Conservation (phyloP, 257 asterid genomes). For the Solanum phureja region DNA sequence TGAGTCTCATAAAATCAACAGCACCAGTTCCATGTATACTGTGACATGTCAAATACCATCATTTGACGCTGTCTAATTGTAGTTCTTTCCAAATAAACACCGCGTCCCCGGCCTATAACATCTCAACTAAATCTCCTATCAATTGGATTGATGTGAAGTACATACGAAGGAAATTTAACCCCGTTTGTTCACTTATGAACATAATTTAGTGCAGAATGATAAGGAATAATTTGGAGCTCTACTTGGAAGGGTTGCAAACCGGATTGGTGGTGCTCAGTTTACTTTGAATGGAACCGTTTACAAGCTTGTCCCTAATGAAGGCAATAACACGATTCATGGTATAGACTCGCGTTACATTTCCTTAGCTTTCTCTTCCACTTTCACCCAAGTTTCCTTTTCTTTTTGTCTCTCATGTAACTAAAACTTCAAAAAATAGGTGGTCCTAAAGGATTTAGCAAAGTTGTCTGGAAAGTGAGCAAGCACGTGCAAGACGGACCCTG, state of each 20-base stretch:
- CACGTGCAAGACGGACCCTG: slow-evolving; percentile 19
- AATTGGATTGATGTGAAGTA: background rate
- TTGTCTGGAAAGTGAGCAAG: slow-evolving; percentile 5
- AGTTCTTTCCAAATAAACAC: background rate
- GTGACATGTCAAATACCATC: background rate
- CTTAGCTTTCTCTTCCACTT: background rate
- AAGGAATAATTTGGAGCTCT: slow-evolving; percentile 50
- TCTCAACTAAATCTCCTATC: background rate
- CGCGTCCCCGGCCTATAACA: background rate
- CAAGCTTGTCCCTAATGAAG: slow-evolving; percentile 58
- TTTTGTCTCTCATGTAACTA: background rate
- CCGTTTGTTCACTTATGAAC: background rate
- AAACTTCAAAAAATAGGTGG: background rate
- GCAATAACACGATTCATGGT: slow-evolving; percentile 65
- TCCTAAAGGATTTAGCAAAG: slow-evolving; percentile 3
- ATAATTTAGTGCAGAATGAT: slow-evolving; percentile 36
- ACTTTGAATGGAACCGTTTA: slow-evolving; percentile 53
- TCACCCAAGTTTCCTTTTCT: background rate
- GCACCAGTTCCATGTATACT: background rate
- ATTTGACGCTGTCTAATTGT: background rate
- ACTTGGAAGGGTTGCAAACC: slow-evolving; percentile 79
- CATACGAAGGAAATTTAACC: background rate
- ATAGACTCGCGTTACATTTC: background rate
- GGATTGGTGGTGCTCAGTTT: slow-evolving; percentile 71
- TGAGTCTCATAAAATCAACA: background rate